phyloP scores from a whole-genome alignment of 345 rosid species.

The Linum tenue region DNA sequence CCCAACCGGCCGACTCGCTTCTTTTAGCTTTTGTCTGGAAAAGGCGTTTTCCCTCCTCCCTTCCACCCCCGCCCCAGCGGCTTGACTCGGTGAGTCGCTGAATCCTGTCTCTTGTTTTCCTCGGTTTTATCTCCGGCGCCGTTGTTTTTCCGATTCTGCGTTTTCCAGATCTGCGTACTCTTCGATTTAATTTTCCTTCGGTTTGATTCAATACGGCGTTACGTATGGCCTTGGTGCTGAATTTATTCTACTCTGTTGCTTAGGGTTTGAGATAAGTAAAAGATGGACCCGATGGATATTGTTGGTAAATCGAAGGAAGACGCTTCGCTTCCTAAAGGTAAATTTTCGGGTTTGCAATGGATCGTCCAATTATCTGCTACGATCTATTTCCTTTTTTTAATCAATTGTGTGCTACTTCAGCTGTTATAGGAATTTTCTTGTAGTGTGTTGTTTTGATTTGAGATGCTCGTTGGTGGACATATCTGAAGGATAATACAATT shows the following conservation, averaged over 20 bases:
- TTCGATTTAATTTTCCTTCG: background rate
- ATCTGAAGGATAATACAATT: too few relatives aligned
- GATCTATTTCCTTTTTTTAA: too few relatives aligned
- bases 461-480: too few relatives aligned
- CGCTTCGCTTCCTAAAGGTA: conserved; percentile 98
- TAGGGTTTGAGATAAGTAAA: conserved; percentile 23
- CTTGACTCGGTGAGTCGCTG: background rate
- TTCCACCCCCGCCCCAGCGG: too few relatives aligned
- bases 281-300: conserved; percentile 98
- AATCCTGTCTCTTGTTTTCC: background rate
- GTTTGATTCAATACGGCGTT: background rate
- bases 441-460: too few relatives aligned
- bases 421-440: too few relatives aligned
- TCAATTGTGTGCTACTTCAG: too few relatives aligned
- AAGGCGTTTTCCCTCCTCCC: background rate
- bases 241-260: background rate
- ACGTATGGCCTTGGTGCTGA: background rate
- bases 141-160: background rate
- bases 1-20: background rate
- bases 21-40: background rate
- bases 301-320: conserved; percentile 99
- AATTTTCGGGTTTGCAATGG: background rate
- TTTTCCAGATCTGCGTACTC: background rate
- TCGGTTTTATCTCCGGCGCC: background rate
- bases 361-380: background rate